A percentile compares a stretch with the other conserved stretches of the same genome.
Conservation (phyloP, 2,329 filamentous ascomycete genomes). For the Fusarium mundagurra region DNA sequence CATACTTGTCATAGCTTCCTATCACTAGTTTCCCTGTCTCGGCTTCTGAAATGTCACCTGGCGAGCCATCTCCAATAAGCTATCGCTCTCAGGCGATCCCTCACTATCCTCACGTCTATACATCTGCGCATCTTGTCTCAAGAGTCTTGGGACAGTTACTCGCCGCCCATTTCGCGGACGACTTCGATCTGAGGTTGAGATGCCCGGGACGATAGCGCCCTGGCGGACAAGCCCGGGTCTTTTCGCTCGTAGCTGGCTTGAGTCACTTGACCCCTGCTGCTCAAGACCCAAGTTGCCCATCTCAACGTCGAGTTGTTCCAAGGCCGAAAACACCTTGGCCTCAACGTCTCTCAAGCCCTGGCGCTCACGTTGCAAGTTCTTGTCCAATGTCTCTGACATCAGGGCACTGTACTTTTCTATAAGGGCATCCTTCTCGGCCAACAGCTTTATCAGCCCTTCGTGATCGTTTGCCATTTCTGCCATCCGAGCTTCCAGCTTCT, state of each 20-base stretch:
- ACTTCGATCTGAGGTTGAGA: too few relatives aligned
- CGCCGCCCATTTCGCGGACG: not conserved
- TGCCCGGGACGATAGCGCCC: not conserved
- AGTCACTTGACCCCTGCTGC: too few relatives aligned
- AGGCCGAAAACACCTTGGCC: fast-evolving
- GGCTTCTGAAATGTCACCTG: not conserved
- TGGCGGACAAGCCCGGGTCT: fast-evolving
- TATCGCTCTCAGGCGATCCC: fast-evolving
- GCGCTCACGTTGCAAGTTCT: fast-evolving
- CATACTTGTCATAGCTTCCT: fast-evolving
- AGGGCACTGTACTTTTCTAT: not conserved
- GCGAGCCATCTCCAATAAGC: fast-evolving
- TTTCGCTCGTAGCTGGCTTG: too few relatives aligned
- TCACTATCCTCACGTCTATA: fast-evolving
- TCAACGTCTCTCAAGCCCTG: fast-evolving
- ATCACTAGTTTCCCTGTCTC: not conserved
- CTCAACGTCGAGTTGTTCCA: not conserved
- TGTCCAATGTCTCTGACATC: fast-evolving
- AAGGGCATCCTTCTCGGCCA: not conserved
- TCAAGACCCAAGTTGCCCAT: fast-evolving
- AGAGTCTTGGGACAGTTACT: not conserved
- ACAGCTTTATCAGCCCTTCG: fast-evolving
- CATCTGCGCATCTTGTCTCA: not conserved
- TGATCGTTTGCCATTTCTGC: not conserved
- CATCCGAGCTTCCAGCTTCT: not conserved